phyloP scores from a whole-genome alignment of 2,329 filamentous ascomycete genomes.

The Colletotrichum lindemuthianum region DNA sequence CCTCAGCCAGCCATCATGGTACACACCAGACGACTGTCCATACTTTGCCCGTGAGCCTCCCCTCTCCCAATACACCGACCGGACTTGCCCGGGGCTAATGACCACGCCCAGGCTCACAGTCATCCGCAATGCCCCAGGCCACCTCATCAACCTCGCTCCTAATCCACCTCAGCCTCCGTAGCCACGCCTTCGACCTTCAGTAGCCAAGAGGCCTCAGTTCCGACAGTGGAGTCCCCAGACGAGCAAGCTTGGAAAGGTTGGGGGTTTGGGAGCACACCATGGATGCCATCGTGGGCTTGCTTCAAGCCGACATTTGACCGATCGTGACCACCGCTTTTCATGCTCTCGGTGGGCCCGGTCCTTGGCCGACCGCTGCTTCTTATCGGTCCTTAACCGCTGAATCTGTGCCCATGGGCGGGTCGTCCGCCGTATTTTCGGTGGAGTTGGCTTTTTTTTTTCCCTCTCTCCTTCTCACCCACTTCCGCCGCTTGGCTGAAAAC shows the following conservation, averaged over 20 bases:
- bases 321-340: conserved; percentile 31
- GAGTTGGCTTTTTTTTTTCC: conserved; percentile 27
- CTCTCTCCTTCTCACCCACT: conserved; percentile 7
- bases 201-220: too few relatives aligned
- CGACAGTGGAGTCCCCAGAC: conserved; percentile 1
- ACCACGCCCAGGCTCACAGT: not conserved
- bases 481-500: conserved; percentile 7
- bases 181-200: not conserved
- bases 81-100: conserved; percentile 22
- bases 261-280: not conserved
- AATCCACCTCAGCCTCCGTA: conserved; percentile 1
- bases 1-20: conserved; percentile 25
- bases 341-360: conserved; percentile 33
- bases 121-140: conserved; percentile 1
- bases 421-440: conserved; percentile 17
- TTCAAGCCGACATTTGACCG: conserved; percentile 37
- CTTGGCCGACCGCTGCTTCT: conserved; percentile 31
- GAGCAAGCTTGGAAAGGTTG: not conserved
- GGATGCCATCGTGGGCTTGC: not conserved
- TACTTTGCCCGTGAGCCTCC: conserved; percentile 17
- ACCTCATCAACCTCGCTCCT: not conserved
- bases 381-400: conserved; percentile 37
- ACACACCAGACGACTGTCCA: not conserved
- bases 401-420: conserved; percentile 29
- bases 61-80: conserved; percentile 11